Conservation (phyloP, 2,329 filamentous ascomycete genomes). For the Ceratocystis diversiconidia region DNA sequence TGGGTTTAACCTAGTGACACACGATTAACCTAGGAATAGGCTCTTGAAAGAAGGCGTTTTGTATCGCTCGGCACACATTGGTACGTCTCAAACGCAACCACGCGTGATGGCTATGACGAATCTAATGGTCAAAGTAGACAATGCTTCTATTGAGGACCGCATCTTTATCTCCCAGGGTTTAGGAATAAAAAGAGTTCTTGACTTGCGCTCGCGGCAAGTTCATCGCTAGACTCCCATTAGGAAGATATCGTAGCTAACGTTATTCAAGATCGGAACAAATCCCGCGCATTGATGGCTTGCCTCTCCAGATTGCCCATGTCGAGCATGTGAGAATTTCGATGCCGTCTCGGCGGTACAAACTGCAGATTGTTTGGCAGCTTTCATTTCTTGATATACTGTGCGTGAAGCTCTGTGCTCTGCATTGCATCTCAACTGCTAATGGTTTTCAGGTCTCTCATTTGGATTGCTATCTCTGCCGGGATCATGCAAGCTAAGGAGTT, state of each 20-base stretch:
- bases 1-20: background rate
- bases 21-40: conserved; percentile 23
- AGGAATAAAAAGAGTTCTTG: conserved; percentile 58
- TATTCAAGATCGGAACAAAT: conserved; percentile 1
- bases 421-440: conserved; percentile 32
- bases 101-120: background rate
- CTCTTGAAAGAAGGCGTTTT: conserved; percentile 47
- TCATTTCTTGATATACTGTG: conserved; percentile 16
- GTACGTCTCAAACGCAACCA: conserved; percentile 23
- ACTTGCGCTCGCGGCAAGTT: conserved; percentile 58
- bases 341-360: conserved; percentile 9
- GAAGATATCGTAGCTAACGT: background rate
- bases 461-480: conserved; percentile 51
- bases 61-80: conserved; percentile 53
- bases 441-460: conserved; percentile 23
- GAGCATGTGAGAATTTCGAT: conserved; percentile 1
- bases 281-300: conserved; percentile 4
- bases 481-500: conserved; percentile 55
- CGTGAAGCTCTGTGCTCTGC: background rate
- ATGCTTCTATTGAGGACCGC: conserved; percentile 54
- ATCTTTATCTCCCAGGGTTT: conserved; percentile 43
- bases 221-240: background rate
- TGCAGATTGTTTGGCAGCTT: conserved; percentile 14
- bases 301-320: background rate
- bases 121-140: conserved; percentile 35